Evolutionary conservation across 2,329 filamentous ascomycete species (phyloP).

Genomic region (Trichoderma atroviride): DNA sequence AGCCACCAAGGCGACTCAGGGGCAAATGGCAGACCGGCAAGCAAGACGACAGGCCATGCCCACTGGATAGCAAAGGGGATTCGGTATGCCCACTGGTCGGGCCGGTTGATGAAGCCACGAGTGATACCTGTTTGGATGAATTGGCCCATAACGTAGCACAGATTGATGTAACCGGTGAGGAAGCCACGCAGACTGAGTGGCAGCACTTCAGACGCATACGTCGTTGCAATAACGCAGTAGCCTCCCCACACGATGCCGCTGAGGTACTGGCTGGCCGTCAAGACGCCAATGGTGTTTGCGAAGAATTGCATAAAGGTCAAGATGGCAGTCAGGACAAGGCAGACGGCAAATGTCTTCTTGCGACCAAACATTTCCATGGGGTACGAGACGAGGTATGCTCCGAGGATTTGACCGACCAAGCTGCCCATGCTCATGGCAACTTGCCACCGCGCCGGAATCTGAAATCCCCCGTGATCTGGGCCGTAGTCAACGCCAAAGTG

Average conservation of each 20-base stretch:
- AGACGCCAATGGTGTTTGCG: conserved; percentile 41
- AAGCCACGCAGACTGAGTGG: conserved; percentile 47
- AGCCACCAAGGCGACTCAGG: conserved; percentile 41
- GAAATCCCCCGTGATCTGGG: conserved; percentile 30
- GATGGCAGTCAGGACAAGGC: conserved; percentile 34
- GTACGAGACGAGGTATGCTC: conserved; percentile 37
- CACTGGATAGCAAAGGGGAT: conserved; percentile 54
- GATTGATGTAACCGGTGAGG: conserved; percentile 49
- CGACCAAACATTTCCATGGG: conserved; percentile 46
- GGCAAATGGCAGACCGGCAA: conserved; percentile 45
- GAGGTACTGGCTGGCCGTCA: conserved; percentile 48
- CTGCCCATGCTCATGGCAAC: conserved; percentile 50
- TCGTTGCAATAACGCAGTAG: conserved; percentile 48
- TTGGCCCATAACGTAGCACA: conserved; percentile 52
- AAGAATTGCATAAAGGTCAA: conserved; percentile 56
- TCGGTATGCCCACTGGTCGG: conserved; percentile 48
- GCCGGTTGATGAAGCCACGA: conserved; percentile 35
- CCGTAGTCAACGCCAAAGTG: conserved; percentile 23
- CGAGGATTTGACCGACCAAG: conserved; percentile 52
- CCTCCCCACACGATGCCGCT: conserved; percentile 51
- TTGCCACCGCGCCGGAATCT: conserved; percentile 55
- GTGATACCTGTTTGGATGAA: conserved; percentile 44
- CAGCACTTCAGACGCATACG: conserved; percentile 51
- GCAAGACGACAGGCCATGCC: conserved; percentile 49
- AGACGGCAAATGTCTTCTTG: conserved; percentile 46